These are phyloP conservation scores for Beauveria brongniartii DNA, from an alignment of 2,329 filamentous ascomycete genomes.

Conservation along the genomic window DNA sequence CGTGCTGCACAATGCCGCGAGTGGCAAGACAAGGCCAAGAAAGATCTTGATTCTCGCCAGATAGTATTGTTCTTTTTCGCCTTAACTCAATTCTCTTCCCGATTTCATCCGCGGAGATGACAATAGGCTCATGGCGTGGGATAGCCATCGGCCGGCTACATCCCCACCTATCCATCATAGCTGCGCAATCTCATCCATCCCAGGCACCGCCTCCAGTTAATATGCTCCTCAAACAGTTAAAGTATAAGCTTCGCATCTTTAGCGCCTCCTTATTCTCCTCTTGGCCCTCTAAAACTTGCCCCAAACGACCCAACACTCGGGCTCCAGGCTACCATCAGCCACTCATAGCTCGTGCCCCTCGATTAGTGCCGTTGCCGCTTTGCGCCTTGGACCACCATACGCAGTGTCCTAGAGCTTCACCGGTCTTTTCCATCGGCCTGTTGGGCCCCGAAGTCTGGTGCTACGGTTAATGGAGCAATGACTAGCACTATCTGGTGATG, in stretches of 20 bases:
- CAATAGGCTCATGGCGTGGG: no score
- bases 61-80: no score
- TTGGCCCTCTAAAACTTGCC: background rate
- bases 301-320: background rate
- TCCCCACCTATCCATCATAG: background rate
- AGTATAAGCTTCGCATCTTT: constrained; percentile 2
- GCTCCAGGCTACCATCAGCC: background rate
- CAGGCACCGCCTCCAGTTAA: constrained; percentile 2
- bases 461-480: background rate
- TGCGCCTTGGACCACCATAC: constrained; percentile 1
- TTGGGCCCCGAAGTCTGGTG: background rate
- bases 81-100: no score
- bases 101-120: no score
- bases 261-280: background rate
- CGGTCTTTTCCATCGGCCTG: constrained; percentile 1
- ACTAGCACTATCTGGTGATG: background rate
- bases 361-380: background rate
- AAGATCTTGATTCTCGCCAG: no score
- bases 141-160: background rate
- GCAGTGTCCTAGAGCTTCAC: background rate
- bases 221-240: background rate
- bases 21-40: no score
- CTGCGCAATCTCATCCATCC: background rate
- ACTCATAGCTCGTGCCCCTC: constrained; percentile 6
- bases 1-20: no score